A percentile compares a stretch with the other conserved stretches of the same genome.
Evolutionary conservation across 2,329 filamentous ascomycete species (phyloP).

Genomic region (Seiridium unicorne): DNA sequence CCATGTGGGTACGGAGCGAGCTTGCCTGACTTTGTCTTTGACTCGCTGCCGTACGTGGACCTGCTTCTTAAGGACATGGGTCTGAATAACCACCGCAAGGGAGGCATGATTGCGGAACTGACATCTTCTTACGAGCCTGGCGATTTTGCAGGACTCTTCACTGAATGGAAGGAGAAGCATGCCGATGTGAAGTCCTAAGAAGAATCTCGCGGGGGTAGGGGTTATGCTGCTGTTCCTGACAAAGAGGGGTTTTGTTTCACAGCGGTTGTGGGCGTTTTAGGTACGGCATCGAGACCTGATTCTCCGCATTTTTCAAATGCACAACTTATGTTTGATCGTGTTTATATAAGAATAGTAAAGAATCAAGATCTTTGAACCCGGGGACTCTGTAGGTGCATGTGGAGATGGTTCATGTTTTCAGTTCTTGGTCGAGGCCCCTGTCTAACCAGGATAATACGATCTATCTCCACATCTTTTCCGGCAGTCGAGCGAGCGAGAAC

Average conservation of each 20-base stretch:
- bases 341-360: no score
- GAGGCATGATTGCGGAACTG: conserved; percentile 33
- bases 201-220: no score
- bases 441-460: background rate
- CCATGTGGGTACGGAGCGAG: conserved; percentile 48
- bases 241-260: no score
- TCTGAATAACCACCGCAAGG: conserved; percentile 38
- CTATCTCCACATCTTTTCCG: background rate
- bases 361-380: no score
- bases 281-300: no score
- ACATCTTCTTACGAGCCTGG: conserved; percentile 42
- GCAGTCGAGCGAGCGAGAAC: background rate
- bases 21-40: conserved; percentile 57
- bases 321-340: no score
- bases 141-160: conserved; percentile 43
- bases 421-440: background rate
- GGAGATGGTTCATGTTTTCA: background rate
- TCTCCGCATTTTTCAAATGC: no score
- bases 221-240: no score
- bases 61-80: conserved; percentile 53
- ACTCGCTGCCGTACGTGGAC: conserved; percentile 58
- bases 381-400: no score
- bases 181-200: background rate
- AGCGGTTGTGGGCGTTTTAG: no score
- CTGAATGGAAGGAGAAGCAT: conserved; percentile 29